phyloP scores from a whole-genome alignment of 164 flowering plant genomes.

The Cinnamomum chago region DNA sequence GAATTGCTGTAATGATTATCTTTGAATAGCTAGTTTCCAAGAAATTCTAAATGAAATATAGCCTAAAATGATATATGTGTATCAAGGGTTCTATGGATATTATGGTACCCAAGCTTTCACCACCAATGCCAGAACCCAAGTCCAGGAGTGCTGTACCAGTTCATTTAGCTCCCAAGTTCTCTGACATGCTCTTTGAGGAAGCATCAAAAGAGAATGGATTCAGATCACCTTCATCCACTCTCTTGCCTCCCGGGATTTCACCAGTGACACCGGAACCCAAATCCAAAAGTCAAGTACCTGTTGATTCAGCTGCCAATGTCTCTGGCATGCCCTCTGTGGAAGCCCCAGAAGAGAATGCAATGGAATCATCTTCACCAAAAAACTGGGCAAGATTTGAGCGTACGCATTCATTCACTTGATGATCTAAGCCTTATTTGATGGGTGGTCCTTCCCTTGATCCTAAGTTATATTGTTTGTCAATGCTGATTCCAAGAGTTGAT shows the following conservation, averaged over 20 bases:
- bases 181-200: neutral
- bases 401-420: conserved; percentile 9
- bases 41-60: neutral
- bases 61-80: neutral
- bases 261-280: conserved; percentile 11
- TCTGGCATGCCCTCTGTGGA: conserved; percentile 29
- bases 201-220: neutral
- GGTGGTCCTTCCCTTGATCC: neutral
- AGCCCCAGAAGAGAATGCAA: conserved; percentile 19
- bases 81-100: conserved; percentile 14
- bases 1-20: no score
- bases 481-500: no score
- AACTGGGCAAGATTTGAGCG: conserved; percentile 23
- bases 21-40: no score
- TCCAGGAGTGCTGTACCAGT: no score
- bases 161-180: neutral
- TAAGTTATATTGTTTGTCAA: neutral
- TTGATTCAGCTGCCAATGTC: conserved; percentile 38
- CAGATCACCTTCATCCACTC: neutral
- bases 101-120: neutral
- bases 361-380: conserved; percentile 11
- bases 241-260: conserved; percentile 11
- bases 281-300: conserved; percentile 12
- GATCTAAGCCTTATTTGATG: neutral
- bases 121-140: no score